Evolutionary conservation across 2,329 filamentous ascomycete genomes (phyloP).

Genomic region (Cryphonectria radicalis): DNA sequence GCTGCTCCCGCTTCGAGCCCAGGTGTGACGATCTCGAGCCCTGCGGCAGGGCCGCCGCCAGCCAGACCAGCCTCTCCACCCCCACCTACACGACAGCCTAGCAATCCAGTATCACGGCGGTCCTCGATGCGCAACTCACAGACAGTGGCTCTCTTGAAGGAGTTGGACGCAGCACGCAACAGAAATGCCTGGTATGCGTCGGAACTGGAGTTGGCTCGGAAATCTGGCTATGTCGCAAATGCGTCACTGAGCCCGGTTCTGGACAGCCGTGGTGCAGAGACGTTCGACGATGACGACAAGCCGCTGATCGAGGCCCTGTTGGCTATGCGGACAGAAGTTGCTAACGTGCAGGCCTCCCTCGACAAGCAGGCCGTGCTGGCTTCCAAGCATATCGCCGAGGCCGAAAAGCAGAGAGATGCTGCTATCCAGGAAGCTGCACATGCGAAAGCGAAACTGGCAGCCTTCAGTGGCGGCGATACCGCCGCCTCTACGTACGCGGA

Average conservation of each 20-base stretch:
- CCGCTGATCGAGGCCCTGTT: constrained; percentile 90
- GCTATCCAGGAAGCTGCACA: constrained; percentile 96
- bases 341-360: constrained; percentile 86
- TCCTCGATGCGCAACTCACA: constrained; percentile 66
- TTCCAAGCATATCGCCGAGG: constrained; percentile 87
- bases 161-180: constrained; percentile 82
- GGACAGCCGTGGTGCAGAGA: constrained; percentile 76
- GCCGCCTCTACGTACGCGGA: constrained; percentile 60
- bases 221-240: constrained; percentile 82
- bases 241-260: constrained; percentile 71
- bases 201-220: constrained; percentile 87
- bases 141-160: constrained; percentile 78
- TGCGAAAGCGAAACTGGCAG: constrained; percentile 89
- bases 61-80: constrained; percentile 60
- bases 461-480: constrained; percentile 70
- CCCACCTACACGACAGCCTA: constrained; percentile 58
- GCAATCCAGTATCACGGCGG: constrained; percentile 63
- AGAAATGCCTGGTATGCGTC: constrained; percentile 97
- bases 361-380: constrained; percentile 86
- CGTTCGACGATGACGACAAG: constrained; percentile 89
- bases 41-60: constrained; percentile 23
- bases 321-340: constrained; percentile 86
- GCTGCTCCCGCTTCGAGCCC: constrained; percentile 12
- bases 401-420: constrained; percentile 90
- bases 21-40: constrained; percentile 39